Evolutionary conservation across 305 asterid genomes (phyloP), one percentile per base, ranked within the genome.

Genomic region (Ilex paraguariensis): DNA sequence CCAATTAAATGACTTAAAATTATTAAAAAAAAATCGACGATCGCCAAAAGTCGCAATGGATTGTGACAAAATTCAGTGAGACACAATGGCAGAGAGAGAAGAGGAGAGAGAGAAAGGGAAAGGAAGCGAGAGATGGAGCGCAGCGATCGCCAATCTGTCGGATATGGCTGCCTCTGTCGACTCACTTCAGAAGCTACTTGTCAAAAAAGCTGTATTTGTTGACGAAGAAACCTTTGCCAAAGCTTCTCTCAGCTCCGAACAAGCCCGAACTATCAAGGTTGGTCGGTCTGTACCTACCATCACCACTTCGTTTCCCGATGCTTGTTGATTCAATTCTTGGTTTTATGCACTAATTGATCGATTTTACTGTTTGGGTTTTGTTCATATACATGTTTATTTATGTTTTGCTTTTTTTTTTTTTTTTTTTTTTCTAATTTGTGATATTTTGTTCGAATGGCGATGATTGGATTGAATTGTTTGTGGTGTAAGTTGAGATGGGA

Each of bases 231-330:
- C 96, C 66, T 92, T 85, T 78, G 82, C 96, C 54, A 85, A 77
- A 75, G 97, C 96, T 63, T 82, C 95, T 33, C 82, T 89, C 64
- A 78, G 80, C 61, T 79, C 98, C 70, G 88, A 92, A 59, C 97
- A 89, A 82, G 87, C 96, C 62, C 95, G 93, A 65, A 75, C 87
- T 11, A 87, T 92, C 76, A 92, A 92, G 94, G 98, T 82, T 48
- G 40, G 7, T 21, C 1, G 28, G 28, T 21, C 28, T 21, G 28
- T 21, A 21, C 28, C 28, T 21, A 21, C 28, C 28, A 21, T 21
- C 2, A 21, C 28, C 28, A 21, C 28, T 21, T 21, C 28, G 28
- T 21, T 21, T 21, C 28, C 28, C 2, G 28, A 2, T 21, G 28
- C 28, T 21, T 21, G 28, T 21, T 21, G 28, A 21, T 21, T 21